A percentile compares a stretch with the other conserved stretches of the same genome.
Evolutionary conservation across 768 basidiomycete species (phyloP).

Genomic region (Dendrothele bispora): DNA sequence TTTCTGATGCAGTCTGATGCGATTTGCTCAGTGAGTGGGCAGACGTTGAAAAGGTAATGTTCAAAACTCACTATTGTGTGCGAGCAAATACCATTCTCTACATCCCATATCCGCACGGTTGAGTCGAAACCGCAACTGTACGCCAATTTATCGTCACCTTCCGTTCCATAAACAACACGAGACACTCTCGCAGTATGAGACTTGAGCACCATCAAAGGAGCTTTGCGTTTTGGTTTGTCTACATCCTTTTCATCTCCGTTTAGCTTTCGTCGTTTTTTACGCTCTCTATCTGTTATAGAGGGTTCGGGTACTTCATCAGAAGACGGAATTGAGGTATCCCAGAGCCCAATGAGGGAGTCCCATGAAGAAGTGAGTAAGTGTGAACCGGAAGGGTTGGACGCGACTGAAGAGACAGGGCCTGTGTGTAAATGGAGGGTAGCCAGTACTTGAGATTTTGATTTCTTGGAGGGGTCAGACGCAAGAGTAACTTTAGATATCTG

Average conservation of each 20-base stretch:
- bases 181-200: conserved; percentile 86
- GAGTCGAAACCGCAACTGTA: conserved; percentile 90
- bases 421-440: conserved; percentile 85
- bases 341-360: conserved; percentile 85
- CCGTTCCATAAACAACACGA: conserved; percentile 56
- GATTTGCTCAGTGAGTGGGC: background rate
- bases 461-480: conserved; percentile 14
- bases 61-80: conserved; percentile 60
- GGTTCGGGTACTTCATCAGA: conserved; percentile 63
- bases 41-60: conserved; percentile 3
- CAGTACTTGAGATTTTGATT: conserved; percentile 39
- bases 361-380: conserved; percentile 83
- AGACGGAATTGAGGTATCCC: conserved; percentile 63
- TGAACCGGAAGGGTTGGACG: conserved; percentile 51
- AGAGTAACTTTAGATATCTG: conserved; percentile 49
- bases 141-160: conserved; percentile 35
- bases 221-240: conserved; percentile 53
- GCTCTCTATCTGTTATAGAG: conserved; percentile 32
- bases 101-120: conserved; percentile 86
- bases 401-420: conserved; percentile 71
- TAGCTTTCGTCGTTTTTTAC: conserved; percentile 70
- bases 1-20: conserved; percentile 62
- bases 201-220: conserved; percentile 71
- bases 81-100: conserved; percentile 70
- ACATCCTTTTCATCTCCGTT: conserved; percentile 27